These are phyloP conservation scores for Apiotrichum gracile DNA, from an alignment of 1,284 basidiomycete species.

Conservation along the genomic window DNA sequence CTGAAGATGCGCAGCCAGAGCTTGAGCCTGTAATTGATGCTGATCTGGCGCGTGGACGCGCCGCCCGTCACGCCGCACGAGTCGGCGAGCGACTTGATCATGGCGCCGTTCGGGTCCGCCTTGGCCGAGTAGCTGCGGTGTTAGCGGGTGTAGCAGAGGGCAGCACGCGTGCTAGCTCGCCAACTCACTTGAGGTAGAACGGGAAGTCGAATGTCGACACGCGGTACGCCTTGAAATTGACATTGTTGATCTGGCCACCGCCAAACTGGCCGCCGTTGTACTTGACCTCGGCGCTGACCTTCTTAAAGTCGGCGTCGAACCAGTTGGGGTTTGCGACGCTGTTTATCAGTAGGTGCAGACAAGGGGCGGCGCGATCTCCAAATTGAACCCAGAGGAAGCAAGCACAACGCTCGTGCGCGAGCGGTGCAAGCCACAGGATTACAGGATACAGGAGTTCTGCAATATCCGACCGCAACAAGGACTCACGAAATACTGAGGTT, in stretches of 20 bases:
- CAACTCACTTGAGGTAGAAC: conserved; percentile 57
- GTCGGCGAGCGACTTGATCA: conserved; percentile 4
- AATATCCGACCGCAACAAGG: neutral
- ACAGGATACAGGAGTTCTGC: too few relatives aligned
- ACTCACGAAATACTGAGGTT: conserved; percentile 63
- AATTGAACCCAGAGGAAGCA: neutral
- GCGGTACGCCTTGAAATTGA: conserved; percentile 61
- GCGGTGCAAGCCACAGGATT: neutral
- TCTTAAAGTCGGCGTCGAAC: conserved; percentile 66
- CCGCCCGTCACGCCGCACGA: conserved; percentile 60
- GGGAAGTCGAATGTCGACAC: conserved; percentile 76
- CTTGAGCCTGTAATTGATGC: conserved; percentile 58
- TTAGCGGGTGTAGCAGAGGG: conserved; percentile 8
- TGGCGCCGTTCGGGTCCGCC: neutral
- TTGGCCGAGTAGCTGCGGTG: conserved; percentile 5
- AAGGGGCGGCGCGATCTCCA: neutral
- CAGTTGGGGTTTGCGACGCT: conserved; percentile 83
- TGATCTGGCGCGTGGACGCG: conserved; percentile 51
- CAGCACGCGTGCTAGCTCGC: too few relatives aligned
- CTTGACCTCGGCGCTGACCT: conserved; percentile 62
- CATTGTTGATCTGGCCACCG: conserved; percentile 57
- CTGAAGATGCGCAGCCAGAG: conserved; percentile 53
- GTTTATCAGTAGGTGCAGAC: conserved; percentile 8
- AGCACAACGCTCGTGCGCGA: neutral
- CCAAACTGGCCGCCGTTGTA: conserved; percentile 69